Evolutionary conservation across 805 yeast genomes (phyloP).

Genomic region (Wickerhamiella azymoides): DNA sequence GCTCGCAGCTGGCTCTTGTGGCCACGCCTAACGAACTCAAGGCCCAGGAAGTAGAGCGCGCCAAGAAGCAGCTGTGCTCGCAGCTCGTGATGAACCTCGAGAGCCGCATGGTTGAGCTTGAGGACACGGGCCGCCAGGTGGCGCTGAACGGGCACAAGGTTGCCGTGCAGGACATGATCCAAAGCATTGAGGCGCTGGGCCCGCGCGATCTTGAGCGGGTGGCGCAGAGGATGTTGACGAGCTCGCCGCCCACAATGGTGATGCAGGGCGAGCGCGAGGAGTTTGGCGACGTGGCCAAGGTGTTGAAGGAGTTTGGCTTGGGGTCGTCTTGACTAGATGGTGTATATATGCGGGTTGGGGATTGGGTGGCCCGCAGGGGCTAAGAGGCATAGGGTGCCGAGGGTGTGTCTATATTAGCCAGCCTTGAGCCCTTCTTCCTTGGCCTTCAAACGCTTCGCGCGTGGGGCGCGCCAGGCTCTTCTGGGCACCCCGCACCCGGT

Average conservation of each 20-base stretch:
- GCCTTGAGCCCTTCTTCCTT: too few species aligned
- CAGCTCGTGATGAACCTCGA: conserved; percentile 87
- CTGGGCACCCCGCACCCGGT: too few species aligned
- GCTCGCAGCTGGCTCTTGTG: conserved; percentile 42
- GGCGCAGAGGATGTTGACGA: conserved; percentile 62
- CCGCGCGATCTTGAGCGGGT: conserved; percentile 56
- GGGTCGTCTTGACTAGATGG: conserved; percentile 28
- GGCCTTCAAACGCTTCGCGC: too few species aligned
- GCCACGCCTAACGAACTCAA: conserved; percentile 48
- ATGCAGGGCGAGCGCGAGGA: conserved; percentile 76
- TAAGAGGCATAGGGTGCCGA: too few species aligned
- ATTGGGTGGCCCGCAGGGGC: too few species aligned
- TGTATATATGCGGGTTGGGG: background rate
- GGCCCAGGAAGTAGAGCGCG: conserved; percentile 65
- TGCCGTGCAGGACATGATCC: conserved; percentile 68
- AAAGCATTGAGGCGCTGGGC: conserved; percentile 53
- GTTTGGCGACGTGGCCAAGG: conserved; percentile 69
- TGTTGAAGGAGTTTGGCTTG: conserved; percentile 56
- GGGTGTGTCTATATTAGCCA: too few species aligned
- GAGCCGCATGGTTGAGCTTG: conserved; percentile 83
- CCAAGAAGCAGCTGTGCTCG: conserved; percentile 82
- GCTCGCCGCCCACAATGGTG: conserved; percentile 72
- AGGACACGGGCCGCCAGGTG: conserved; percentile 90
- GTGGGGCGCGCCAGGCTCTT: too few species aligned
- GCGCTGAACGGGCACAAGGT: conserved; percentile 69